A percentile compares a stretch with the other conserved stretches of the same genome.
phyloP scores from a whole-genome alignment of 768 basidiomycete genomes.

The Mycena venus region DNA sequence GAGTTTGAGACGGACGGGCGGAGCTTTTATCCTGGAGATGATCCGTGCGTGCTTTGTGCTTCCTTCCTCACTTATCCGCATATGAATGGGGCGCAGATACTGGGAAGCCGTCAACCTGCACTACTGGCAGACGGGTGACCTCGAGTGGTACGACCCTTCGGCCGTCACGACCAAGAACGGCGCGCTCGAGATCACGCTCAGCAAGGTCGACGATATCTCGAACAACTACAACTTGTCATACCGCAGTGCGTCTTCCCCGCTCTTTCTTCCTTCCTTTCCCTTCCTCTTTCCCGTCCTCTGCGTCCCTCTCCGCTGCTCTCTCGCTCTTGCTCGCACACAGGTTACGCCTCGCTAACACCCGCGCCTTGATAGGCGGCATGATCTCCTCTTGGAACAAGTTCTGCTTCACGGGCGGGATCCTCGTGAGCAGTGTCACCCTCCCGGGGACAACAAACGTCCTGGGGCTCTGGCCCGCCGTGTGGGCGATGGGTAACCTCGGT shows the following conservation, averaged over 20 bases:
- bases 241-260: constrained; percentile 18
- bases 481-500: constrained; percentile 83
- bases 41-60: constrained; percentile 87
- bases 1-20: too few species aligned
- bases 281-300: neutral
- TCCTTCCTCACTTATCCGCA: constrained; percentile 83
- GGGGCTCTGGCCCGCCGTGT: constrained; percentile 85
- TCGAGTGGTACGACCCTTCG: constrained; percentile 90
- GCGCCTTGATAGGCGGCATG: constrained; percentile 55
- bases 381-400: constrained; percentile 64
- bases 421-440: constrained; percentile 73
- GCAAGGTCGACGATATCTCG: constrained; percentile 72
- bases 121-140: constrained; percentile 67
- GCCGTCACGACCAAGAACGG: constrained; percentile 80
- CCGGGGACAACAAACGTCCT: constrained; percentile 77
- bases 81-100: constrained; percentile 63
- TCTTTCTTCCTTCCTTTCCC: neutral
- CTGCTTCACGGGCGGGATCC: constrained; percentile 88
- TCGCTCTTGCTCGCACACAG: neutral
- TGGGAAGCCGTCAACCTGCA: too few species aligned
- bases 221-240: constrained; percentile 52
- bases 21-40: constrained; percentile 86
- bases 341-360: neutral
- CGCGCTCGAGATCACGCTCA: constrained; percentile 73
- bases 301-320: neutral